A percentile compares a stretch with the other conserved stretches of the same genome.
These are phyloP conservation scores for Metschnikowia lochheadii DNA, from an alignment of 805 yeast genomes.

Conservation along the genomic window DNA sequence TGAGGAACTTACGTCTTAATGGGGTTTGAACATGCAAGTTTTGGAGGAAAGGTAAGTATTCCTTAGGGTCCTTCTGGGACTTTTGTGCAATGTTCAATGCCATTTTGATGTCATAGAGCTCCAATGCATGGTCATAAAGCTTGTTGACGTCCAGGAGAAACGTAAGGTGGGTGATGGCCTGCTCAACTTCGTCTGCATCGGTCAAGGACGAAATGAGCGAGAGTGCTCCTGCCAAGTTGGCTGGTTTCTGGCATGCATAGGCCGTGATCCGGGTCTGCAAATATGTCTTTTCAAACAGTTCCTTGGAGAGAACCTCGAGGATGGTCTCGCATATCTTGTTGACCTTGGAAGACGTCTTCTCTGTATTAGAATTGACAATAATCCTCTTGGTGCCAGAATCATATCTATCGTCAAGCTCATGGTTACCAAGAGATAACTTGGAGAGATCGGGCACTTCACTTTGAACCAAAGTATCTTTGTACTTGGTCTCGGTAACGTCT, in stretches of 20 bases:
- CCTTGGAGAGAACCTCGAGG: slow-evolving; percentile 49
- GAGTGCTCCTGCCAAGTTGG: slow-evolving; percentile 75
- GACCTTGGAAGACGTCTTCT: slow-evolving; percentile 49
- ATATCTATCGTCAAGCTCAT: not conserved
- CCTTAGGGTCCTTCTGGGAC: slow-evolving; percentile 97
- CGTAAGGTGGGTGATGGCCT: slow-evolving; percentile 76
- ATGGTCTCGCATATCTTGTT: slow-evolving; percentile 75
- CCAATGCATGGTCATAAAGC: slow-evolving; percentile 74
- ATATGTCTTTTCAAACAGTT: slow-evolving; percentile 52
- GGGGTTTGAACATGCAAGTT: slow-evolving; percentile 64
- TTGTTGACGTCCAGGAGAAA: slow-evolving; percentile 86
- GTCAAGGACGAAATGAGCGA: slow-evolving; percentile 52
- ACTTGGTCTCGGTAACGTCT: slow-evolving; percentile 78
- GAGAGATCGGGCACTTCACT: slow-evolving; percentile 4
- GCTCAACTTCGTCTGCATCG: slow-evolving; percentile 44
- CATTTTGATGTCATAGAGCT: slow-evolving; percentile 76
- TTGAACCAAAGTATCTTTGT: slow-evolving; percentile 57
- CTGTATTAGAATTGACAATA: slow-evolving; percentile 38
- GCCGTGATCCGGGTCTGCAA: slow-evolving; percentile 83
- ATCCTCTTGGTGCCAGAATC: slow-evolving; percentile 25
- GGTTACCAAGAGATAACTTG: slow-evolving; percentile 5
- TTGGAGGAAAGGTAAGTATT: slow-evolving; percentile 88
- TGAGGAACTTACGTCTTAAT: slow-evolving; percentile 64
- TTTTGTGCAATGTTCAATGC: slow-evolving; percentile 88
- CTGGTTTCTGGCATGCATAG: slow-evolving; percentile 86